Conservation (phyloP, 2,329 filamentous ascomycete genomes). For the Apiospora saccharicola region DNA sequence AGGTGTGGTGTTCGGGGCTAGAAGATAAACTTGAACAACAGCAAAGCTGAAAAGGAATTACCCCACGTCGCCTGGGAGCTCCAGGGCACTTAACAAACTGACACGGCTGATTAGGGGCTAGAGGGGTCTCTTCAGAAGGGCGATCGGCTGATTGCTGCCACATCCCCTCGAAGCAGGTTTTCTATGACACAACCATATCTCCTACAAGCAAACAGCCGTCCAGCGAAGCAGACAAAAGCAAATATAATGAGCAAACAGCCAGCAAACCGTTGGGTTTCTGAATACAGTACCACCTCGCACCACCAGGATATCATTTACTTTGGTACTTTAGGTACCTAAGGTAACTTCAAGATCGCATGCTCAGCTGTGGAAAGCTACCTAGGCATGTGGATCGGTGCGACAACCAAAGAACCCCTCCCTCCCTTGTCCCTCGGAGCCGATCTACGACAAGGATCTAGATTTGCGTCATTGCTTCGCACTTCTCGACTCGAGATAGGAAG, state of each 20-base stretch:
- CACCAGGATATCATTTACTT: background rate
- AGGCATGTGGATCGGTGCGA: conserved; percentile 6
- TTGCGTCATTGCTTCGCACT: conserved; percentile 25
- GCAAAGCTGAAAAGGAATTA: conserved; percentile 1
- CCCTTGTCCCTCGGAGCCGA: conserved; percentile 16
- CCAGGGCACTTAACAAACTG: background rate
- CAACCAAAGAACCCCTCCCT: background rate
- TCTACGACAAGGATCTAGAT: conserved; percentile 27
- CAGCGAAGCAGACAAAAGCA: background rate
- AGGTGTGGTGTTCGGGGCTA: conserved; percentile 26
- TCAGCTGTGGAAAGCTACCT: background rate
- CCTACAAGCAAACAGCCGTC: conserved; percentile 1
- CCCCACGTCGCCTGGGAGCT: background rate
- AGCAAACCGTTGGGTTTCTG: background rate
- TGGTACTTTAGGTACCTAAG: background rate
- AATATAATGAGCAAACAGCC: background rate
- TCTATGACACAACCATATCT: conserved; percentile 22
- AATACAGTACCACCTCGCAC: background rate
- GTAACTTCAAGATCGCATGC: background rate
- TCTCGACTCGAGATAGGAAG: no score
- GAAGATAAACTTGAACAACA: background rate
- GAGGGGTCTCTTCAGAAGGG: background rate
- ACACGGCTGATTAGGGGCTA: background rate
- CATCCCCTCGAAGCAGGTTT: conserved; percentile 24
- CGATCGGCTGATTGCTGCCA: conserved; percentile 20